Evolutionary conservation across 768 basidiomycete species (phyloP), one percentile per base, ranked within the genome.

Genomic region (Trametes maxima): DNA sequence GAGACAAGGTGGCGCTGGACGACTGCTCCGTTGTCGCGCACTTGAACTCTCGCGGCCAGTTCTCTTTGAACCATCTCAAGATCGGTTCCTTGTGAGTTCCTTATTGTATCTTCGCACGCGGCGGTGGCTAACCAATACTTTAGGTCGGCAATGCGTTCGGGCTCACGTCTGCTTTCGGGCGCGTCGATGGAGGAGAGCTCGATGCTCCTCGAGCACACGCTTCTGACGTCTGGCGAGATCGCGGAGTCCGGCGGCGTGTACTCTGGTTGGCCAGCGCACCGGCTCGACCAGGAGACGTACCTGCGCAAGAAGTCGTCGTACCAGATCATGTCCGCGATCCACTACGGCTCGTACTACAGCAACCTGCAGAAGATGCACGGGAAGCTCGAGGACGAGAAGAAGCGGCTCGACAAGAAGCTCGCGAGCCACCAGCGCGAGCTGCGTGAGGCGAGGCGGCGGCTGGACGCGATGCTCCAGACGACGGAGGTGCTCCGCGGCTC

Each of bases 21-120:
- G 75, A 80, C 60, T 80, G 79, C 55, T 80, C 79, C 5, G 79
- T 82, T 4, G 80, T 82, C n/a, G 77, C 79, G 7, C 79, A 80
- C 60, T 77, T 82, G 71, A 80, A 80, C 63, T 79, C 79, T 11
- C 72, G 79, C 53, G 80, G 79, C n/a, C 74, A 76, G 51, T 82
- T 82, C 63, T 72, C 79, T 5, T 68, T 80, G 37, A 80, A 80
- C 67, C 64, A 65, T 5, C 70, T 80, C 46, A 77, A 75, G 52
- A 77, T 82, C 51, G 79, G 74, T 7, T 68, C 76, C 12, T 39
- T 60, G 77, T 77, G 72, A 74, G 62, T 49, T 65, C 66, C 3
- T 35, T 24, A 3, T 22, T 16, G 5, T 1, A 2, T 40, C 10
- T 4, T 44, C 3, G 36, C 12, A 16, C 22, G 37, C 1, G 1